phyloP scores from a whole-genome alignment of 441 rosid genomes.

The Pelargonium australe region DNA sequence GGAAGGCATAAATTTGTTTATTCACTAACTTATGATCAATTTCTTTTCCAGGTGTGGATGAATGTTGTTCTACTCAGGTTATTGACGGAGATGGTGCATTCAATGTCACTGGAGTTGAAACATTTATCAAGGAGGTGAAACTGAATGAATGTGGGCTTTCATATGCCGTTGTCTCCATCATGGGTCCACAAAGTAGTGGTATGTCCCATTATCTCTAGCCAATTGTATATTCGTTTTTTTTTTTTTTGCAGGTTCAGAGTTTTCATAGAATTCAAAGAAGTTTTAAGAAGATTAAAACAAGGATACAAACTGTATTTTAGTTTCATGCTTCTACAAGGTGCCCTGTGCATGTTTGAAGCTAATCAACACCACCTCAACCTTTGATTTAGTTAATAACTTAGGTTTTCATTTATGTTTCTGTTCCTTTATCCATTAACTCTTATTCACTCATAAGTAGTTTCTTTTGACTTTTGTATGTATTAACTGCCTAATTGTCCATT shows the following conservation, averaged over 20 bases:
- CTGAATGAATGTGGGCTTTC: slow-evolving; percentile 84
- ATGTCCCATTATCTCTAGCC: slow-evolving; percentile 21
- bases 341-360: slow-evolving; percentile 1
- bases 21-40: neutral
- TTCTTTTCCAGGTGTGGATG: slow-evolving; percentile 18
- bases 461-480: too few relatives aligned
- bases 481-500: too few relatives aligned
- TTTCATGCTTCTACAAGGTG: neutral
- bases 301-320: neutral
- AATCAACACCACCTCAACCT: slow-evolving; percentile 3
- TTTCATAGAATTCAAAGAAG: too few relatives aligned
- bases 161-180: slow-evolving; percentile 91
- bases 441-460: too few relatives aligned
- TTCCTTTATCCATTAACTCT: neutral
- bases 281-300: too few relatives aligned
- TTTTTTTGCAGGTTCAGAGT: too few relatives aligned
- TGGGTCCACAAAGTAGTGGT: slow-evolving; percentile 99
- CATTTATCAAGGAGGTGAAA: slow-evolving; percentile 66
- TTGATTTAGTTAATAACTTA: neutral
- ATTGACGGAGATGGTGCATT: slow-evolving; percentile 87
- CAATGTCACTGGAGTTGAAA: slow-evolving; percentile 59
- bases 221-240: too few relatives aligned
- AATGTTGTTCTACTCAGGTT: slow-evolving; percentile 75
- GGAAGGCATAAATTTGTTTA: neutral
- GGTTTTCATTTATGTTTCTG: neutral